Base-by-base conservation (phyloP, 768 basidiomycete species). In the Tephrocybe sp. region DNA sequence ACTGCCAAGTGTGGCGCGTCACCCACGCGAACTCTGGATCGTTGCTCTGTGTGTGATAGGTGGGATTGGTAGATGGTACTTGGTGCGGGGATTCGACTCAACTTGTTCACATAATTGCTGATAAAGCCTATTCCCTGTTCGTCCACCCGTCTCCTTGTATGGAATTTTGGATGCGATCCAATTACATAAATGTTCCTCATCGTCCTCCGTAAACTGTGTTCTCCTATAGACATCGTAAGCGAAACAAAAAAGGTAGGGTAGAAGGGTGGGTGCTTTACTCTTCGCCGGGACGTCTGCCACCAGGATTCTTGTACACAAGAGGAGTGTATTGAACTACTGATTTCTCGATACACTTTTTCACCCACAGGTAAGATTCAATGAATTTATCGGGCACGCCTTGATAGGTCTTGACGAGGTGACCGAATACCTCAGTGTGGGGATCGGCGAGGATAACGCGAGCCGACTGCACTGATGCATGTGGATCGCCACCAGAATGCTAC, bases 141-240 rank as follows among this genome's bases (percentile, higher is more conserved):
- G 72, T 18, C 90, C 90, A 2, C 88, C 87, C 0, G 84, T 89
- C 63, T 87, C 84, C 64, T 89, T 90, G 68, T 85, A 88, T 2
- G 90, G 90, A 18, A 92, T 91, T 66, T 89, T 90, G 20, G 78
- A 72, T 0, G 90, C 90, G 55, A 93, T 90, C 86, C 88, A 93
- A 26, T 76, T 70, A 57, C 86, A 88, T 8, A 93, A 70, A 53
- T 81, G 78, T 46, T 83, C 76, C 62, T 93, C 90, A 52, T 93
- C 90, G 54, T 85, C 79, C 55, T 84, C 82, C 0, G 84, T 85
- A 55, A 91, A 93, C 49, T 86, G 86, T 0, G 84, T 90, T 38
- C 90, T 78, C 65, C 90, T 92, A 62, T 17, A 33, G 28, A 47
- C 11, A 1, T 7, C 18, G 25, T 48, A 20, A 36, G 39, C 49